Percentiles rank a stretch among this genome's conserved stretches.
phyloP scores from a whole-genome alignment of 1,139 yeast species.

The Sugiyamaella xylanicola region DNA sequence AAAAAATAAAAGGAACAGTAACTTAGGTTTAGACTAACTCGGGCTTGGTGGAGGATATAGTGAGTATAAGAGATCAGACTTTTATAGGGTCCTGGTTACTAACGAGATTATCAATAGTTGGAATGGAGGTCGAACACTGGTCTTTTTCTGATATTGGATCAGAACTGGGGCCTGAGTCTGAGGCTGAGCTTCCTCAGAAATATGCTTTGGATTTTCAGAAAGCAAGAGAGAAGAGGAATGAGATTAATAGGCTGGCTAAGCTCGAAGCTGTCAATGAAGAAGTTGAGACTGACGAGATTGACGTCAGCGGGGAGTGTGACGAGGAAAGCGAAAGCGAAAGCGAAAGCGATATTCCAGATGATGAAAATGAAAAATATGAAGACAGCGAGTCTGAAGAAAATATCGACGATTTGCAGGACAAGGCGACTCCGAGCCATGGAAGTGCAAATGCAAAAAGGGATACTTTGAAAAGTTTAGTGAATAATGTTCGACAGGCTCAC shows the following conservation, averaged over 20 bases:
- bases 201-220: not conserved
- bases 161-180: conserved; percentile 14
- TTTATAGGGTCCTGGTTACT: no score
- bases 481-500: no score
- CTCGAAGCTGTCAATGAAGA: not conserved
- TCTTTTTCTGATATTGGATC: conserved; percentile 7
- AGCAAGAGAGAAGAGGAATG: not conserved
- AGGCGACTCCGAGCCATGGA: no score
- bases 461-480: no score
- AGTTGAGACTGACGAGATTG: not conserved
- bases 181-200: conserved; percentile 13
- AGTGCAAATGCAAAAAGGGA: no score
- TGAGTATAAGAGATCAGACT: no score
- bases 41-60: no score
- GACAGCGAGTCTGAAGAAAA: not conserved
- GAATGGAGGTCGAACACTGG: conserved; percentile 15
- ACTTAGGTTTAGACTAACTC: no score
- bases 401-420: no score
- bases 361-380: not conserved
- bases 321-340: not conserved
- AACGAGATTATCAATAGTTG: not conserved
- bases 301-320: not conserved
- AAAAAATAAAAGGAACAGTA: no score
- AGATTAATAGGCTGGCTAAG: not conserved
- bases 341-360: not conserved